A percentile compares a stretch with the other conserved stretches of the same genome.
phyloP scores from a whole-genome alignment of 2,329 filamentous ascomycete species.

The Claviceps fusiformis region DNA sequence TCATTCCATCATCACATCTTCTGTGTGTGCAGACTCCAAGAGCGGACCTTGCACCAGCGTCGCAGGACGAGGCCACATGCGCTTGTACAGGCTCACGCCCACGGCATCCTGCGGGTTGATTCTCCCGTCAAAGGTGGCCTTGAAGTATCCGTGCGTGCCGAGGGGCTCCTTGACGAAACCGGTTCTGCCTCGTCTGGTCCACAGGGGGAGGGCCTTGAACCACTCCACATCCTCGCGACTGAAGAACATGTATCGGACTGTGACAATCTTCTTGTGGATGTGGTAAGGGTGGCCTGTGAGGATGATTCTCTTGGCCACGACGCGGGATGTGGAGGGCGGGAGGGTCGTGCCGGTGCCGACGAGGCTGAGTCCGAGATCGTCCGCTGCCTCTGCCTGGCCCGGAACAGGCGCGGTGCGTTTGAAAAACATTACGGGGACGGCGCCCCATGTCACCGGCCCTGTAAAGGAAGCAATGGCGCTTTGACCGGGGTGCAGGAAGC shows the following conservation, averaged over 20 bases:
- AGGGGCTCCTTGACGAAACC: conserved; percentile 90
- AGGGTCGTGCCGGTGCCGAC: conserved; percentile 80
- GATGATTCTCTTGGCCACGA: conserved; percentile 88
- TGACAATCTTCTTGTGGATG: conserved; percentile 96
- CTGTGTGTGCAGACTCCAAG: conserved; percentile 21
- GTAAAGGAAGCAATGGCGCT: conserved; percentile 83
- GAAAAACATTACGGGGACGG: conserved; percentile 83
- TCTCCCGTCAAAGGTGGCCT: conserved; percentile 90
- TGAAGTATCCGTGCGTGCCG: conserved; percentile 99
- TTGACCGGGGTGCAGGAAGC: conserved; percentile 80
- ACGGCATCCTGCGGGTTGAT: conserved; percentile 94
- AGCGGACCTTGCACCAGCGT: conserved; percentile 29
- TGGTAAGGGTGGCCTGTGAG: conserved; percentile 95
- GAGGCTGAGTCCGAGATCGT: conserved; percentile 48
- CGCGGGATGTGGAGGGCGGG: conserved; percentile 59
- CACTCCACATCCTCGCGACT: conserved; percentile 87
- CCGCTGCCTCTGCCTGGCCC: conserved; percentile 24
- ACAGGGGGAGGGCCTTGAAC: conserved; percentile 94
- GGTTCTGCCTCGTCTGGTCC: conserved; percentile 78
- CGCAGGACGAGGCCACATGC: conserved; percentile 66
- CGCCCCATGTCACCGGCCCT: conserved; percentile 83
- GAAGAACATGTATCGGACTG: conserved; percentile 99
- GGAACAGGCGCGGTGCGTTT: conserved; percentile 37
- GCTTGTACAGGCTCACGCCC: conserved; percentile 78
- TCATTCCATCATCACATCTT: conserved; percentile 24